Evolutionary conservation across 2,329 filamentous ascomycete genomes (phyloP), one percentile per base, ranked within the genome.

Genomic region (Colletotrichum cuscutae): DNA sequence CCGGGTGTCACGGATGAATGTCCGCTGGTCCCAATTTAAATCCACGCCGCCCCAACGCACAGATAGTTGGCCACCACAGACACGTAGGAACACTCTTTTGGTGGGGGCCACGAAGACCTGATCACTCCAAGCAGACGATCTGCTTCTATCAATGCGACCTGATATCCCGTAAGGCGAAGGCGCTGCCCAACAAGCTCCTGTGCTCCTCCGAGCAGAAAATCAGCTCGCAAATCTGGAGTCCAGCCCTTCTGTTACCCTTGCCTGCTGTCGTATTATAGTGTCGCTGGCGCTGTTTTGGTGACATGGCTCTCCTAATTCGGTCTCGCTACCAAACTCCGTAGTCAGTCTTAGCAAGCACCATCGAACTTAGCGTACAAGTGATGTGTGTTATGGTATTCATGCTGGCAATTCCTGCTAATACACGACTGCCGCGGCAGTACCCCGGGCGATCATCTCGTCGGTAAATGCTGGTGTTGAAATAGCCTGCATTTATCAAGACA

Each of bases 301-400:
- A 84, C 86, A 90, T 86, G 5, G 79, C 78, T 42, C 82, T 77
- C 88, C 88, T 90, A 42, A 82, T 81, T 30, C 72, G 75, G 26
- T 86, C 86, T 35, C 85, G 81, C 32, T 76, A 78, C 75, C 37
- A 42, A 7, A 42, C 13, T 42, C 80, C 82, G 73, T 91, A 42
- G 37, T 19, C 80, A 82, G 73, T 91, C 91, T 12, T 86, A 81
- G 65, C 76, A 79, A 1, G 87, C 78, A 75, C 91, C 91, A 77
- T 88, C 91, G 1, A 83, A 54, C 78, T 90, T 90, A 22, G 86
- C 83, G 0, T 82, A 81, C 1, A 86, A 72, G 60, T 89, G 88
- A 86, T 71, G 59, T 89, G 88, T 73, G 76, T 22, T 72, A 78
- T 58, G 60, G 72, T 19, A 73, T 75, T 52, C 64, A 76, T n/a